Conservation (phyloP, 2,329 filamentous ascomycete genomes). For the Fusarium temperatum region DNA sequence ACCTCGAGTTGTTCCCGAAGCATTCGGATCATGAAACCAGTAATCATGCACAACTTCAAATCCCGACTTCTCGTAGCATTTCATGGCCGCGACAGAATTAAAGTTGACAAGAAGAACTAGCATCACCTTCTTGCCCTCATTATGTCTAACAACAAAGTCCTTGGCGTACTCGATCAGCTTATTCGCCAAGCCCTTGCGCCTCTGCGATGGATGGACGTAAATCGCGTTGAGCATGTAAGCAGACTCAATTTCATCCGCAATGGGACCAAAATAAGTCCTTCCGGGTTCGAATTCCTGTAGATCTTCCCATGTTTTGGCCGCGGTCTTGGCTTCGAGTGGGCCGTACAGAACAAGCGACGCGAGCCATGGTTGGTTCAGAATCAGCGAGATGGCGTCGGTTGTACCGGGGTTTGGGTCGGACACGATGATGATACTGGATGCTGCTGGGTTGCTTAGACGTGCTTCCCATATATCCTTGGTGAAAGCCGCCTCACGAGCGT, state of each 20-base stretch:
- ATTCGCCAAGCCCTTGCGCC: constrained; percentile 15
- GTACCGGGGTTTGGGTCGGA: neutral
- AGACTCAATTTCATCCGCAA: neutral
- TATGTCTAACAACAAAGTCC: neutral
- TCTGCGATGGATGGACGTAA: constrained; percentile 14
- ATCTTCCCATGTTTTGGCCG: neutral
- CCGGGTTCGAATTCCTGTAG: neutral
- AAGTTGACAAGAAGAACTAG: constrained; percentile 15
- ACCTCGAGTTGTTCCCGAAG: neutral
- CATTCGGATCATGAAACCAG: constrained; percentile 17
- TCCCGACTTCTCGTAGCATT: constrained; percentile 25
- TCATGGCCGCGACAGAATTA: constrained; percentile 1
- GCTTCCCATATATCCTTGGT: neutral
- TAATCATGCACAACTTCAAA: constrained; percentile 20
- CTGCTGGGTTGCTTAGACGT: constrained; percentile 1
- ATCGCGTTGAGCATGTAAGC: constrained; percentile 22
- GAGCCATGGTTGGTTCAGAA: constrained; percentile 13
- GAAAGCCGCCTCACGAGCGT: neutral
- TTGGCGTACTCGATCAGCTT: constrained; percentile 13
- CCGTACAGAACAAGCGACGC: constrained; percentile 17
- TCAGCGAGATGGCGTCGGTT: neutral
- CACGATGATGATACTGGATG: neutral
- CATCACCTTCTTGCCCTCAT: neutral
- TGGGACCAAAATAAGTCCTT: neutral
- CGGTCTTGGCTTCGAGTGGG: constrained; percentile 2